Conservation (phyloP, 768 basidiomycete genomes). For the Baorangia bicolor region DNA sequence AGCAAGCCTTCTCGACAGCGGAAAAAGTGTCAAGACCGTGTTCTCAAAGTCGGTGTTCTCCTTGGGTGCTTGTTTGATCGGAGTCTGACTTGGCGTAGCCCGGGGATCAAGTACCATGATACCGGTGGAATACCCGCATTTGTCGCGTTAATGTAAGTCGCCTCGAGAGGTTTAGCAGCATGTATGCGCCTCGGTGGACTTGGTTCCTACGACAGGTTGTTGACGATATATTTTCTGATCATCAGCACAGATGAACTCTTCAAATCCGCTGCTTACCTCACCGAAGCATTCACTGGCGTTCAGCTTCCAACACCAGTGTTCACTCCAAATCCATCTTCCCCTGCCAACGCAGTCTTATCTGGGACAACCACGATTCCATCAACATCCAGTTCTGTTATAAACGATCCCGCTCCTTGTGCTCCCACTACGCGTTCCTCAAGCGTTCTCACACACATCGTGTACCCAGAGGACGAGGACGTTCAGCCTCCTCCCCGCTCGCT, state of each 20-base stretch:
- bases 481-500: background rate
- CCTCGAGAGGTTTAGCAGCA: background rate
- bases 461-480: slow-evolving; percentile 7
- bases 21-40: slow-evolving; percentile 52
- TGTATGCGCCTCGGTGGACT: background rate
- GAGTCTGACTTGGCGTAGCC: slow-evolving; percentile 35
- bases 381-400: background rate
- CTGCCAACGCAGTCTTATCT: background rate
- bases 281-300: slow-evolving; percentile 55
- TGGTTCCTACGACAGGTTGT: background rate
- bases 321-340: slow-evolving; percentile 14
- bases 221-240: slow-evolving; percentile 4
- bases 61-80: background rate
- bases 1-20: slow-evolving; percentile 65
- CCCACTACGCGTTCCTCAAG: slow-evolving; percentile 23
- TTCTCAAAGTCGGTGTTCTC: slow-evolving; percentile 41
- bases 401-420: background rate
- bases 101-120: slow-evolving; percentile 62
- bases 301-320: slow-evolving; percentile 16
- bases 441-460: slow-evolving; percentile 20
- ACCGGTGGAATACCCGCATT: slow-evolving; percentile 70
- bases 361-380: background rate
- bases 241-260: slow-evolving; percentile 71
- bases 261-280: slow-evolving; percentile 74
- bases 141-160: slow-evolving; percentile 61